Evolutionary conservation across 345 rosid genomes (phyloP), one percentile per base, ranked within the genome.

Genomic region (Reutealis trisperma): DNA sequence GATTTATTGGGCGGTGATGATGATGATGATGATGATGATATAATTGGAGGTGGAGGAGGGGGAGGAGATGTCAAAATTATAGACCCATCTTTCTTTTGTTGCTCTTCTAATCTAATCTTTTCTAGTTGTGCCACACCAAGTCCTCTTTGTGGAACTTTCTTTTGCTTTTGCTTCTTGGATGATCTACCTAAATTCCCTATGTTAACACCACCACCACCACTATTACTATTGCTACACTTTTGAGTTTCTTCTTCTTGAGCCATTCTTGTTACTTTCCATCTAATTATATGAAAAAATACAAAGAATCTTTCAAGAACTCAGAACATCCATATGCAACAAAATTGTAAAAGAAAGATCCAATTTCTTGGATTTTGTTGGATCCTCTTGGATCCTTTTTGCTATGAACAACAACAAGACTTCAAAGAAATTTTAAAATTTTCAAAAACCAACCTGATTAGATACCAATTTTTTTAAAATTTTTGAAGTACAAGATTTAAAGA

Each of bases 41-140:
- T 34, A 34, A 13, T 37, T 37, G 32, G 21, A 13, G 34, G 66
- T 63, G 18, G 8, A 16, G 70, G 59, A 6, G 18, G 8, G 12
- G 70, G 59, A 6, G 77, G 76, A 30, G 82, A 75, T 6, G 78
- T 75, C 47, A 84, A 75, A 21, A 73, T 71, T 27, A 59, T 11
- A 15, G 81, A 70, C 52, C 68, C 79, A 78, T 84, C 81, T 74
- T 80, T 87, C 84, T 78, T 81, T 59, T 80, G 82, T 68, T 89
- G 89, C 78, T 88, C 88, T 79, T 88, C 88, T 2, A 90, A 58
- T 60, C 92, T 86, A 71, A 90, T 88, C 78, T 77, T 88, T 76
- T 90, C 94, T 62, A 90, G 83, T 67, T 90, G 92, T 10, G 94
- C 92, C 61, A 87, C 92, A 76, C 94, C 94, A 27, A 90, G 88